These are phyloP conservation scores for Podospora pseudopauciseta DNA, from an alignment of 495 filamentous ascomycete species.

Conservation along the genomic window DNA sequence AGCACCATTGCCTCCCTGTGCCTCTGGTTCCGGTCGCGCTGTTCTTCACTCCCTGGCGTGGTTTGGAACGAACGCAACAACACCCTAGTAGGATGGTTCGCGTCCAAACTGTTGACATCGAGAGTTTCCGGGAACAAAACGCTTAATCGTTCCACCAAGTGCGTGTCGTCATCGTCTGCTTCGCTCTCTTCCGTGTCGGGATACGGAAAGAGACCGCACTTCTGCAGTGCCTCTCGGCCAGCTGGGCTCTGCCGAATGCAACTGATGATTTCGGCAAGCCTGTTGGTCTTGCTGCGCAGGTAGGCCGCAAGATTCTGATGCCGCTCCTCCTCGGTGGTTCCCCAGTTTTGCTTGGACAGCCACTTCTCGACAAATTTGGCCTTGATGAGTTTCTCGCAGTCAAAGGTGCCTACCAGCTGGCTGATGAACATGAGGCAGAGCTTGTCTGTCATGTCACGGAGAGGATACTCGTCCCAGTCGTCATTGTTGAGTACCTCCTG, in stretches of 20 bases:
- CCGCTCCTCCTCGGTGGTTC: slow-evolving; percentile 40
- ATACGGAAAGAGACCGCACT: slow-evolving; percentile 36
- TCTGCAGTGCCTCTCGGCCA: slow-evolving; percentile 42
- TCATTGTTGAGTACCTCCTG: slow-evolving; percentile 46
- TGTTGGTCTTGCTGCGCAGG: slow-evolving; percentile 39
- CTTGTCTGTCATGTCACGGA: slow-evolving; percentile 52
- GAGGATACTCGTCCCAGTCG: slow-evolving; percentile 49
- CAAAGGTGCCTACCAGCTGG: slow-evolving; percentile 43
- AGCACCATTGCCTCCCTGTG: slow-evolving; percentile 63
- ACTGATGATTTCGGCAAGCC: slow-evolving; percentile 43
- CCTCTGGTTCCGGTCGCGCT: slow-evolving; percentile 47
- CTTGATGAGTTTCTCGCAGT: slow-evolving; percentile 41
- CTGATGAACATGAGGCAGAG: slow-evolving; percentile 46
- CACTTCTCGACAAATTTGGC: slow-evolving; percentile 53
- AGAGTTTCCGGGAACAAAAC: slow-evolving; percentile 35
- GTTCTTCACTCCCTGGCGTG: slow-evolving; percentile 45
- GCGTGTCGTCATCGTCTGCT: slow-evolving; percentile 15
- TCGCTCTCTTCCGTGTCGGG: slow-evolving; percentile 23
- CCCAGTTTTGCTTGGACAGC: slow-evolving; percentile 56
- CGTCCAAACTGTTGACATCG: slow-evolving; percentile 32
- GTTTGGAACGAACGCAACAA: slow-evolving; percentile 38
- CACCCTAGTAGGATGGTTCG: slow-evolving; percentile 25
- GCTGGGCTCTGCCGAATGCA: slow-evolving; percentile 34
- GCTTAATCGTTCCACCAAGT: slow-evolving; percentile 25
- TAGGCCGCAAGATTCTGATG: slow-evolving; percentile 46